phyloP scores from a whole-genome alignment of 305 asterid genomes.

The Withania somnifera region DNA sequence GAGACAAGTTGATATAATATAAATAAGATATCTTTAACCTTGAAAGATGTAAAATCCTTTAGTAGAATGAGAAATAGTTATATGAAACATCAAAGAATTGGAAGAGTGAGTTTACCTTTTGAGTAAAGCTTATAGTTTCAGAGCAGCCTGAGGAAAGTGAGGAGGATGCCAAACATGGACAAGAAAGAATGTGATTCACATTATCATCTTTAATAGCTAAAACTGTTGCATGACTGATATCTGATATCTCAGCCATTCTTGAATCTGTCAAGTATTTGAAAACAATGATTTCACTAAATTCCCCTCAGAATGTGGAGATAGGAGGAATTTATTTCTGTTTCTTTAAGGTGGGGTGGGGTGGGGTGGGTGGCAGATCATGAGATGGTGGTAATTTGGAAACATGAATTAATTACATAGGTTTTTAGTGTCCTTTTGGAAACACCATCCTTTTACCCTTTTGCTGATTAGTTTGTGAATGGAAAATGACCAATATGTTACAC shows the following conservation, averaged over 20 bases:
- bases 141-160: background rate
- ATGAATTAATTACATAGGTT: background rate
- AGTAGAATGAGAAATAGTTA: background rate
- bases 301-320: background rate
- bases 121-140: slow-evolving; percentile 5
- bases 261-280: background rate
- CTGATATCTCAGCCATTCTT: slow-evolving; percentile 5
- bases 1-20: background rate
- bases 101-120: slow-evolving; percentile 7
- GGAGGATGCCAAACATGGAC: background rate
- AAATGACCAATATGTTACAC: background rate
- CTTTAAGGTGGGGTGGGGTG: background rate
- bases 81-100: background rate
- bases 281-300: background rate
- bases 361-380: background rate
- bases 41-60: background rate
- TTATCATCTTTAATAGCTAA: background rate
- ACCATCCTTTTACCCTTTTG: background rate
- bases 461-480: background rate
- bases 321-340: background rate
- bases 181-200: background rate
- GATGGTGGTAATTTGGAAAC: background rate
- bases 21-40: background rate
- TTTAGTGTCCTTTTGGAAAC: background rate
- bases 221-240: background rate